Evolutionary conservation across 2,329 filamentous ascomycete genomes (phyloP).

Genomic region (Beauveria medogensis): DNA sequence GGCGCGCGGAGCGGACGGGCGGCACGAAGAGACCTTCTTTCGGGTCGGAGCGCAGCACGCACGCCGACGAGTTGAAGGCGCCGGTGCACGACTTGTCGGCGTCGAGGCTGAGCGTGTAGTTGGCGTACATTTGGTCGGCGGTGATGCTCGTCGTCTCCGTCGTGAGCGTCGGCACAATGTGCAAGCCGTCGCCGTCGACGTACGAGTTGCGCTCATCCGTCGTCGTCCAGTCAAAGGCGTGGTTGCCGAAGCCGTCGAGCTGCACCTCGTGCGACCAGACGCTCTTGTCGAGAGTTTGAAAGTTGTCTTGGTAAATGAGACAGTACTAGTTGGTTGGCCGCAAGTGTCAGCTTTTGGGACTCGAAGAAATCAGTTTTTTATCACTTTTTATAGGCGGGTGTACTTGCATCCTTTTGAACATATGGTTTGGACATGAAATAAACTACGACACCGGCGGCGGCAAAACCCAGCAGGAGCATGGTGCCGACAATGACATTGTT

Average conservation of each 20-base stretch:
- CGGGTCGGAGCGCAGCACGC: conserved; percentile 33
- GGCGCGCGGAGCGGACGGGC: conserved; percentile 40
- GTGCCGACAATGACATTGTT: conserved; percentile 27
- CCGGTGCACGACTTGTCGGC: conserved; percentile 34
- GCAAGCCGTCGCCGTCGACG: conserved; percentile 38
- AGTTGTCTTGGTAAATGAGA: conserved; percentile 42
- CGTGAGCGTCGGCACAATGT: conserved; percentile 47
- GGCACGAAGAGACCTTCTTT: conserved; percentile 38
- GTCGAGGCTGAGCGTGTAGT: conserved; percentile 37
- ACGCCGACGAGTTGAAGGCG: conserved; percentile 21
- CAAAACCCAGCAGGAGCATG: conserved; percentile 26
- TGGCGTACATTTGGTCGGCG: conserved; percentile 27
- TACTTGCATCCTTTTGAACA: conserved; percentile 15
- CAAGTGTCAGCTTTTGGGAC: neutral
- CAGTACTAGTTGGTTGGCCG: conserved; percentile 33
- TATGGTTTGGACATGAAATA: conserved; percentile 23
- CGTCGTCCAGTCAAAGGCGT: conserved; percentile 48
- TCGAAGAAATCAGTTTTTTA: too few relatives aligned
- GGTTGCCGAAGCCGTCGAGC: conserved; percentile 37
- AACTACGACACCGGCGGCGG: conserved; percentile 25
- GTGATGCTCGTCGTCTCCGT: conserved; percentile 31
- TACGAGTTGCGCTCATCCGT: conserved; percentile 38
- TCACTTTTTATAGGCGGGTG: too few relatives aligned
- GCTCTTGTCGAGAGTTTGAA: conserved; percentile 32
- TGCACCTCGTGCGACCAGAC: conserved; percentile 43